phyloP scores from a whole-genome alignment of 2,329 filamentous ascomycete genomes.

The Beauveria asiatica region DNA sequence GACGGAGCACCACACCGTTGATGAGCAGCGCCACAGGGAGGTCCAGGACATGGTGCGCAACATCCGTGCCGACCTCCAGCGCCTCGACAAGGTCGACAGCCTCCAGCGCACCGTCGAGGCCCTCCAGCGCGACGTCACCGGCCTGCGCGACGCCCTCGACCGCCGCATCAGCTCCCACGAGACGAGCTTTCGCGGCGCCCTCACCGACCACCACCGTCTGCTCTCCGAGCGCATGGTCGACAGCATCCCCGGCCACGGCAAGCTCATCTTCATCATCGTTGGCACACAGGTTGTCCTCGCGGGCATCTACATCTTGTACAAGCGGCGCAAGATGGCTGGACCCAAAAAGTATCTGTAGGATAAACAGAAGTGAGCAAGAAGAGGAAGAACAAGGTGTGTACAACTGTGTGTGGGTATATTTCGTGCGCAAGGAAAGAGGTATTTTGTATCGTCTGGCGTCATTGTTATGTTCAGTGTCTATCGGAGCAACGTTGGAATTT shows the following conservation, averaged over 20 bases:
- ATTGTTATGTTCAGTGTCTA: not conserved
- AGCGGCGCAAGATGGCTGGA: slow-evolving; percentile 62
- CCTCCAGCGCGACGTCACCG: slow-evolving; percentile 44
- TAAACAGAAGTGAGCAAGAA: not conserved
- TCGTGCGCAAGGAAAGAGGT: not conserved
- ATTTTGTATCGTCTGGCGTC: not conserved
- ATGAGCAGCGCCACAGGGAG: slow-evolving; percentile 50
- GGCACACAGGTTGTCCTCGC: slow-evolving; percentile 65
- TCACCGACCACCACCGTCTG: slow-evolving; percentile 41
- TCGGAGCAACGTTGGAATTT: not conserved
- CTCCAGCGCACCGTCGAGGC: slow-evolving; percentile 34
- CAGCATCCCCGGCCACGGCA: slow-evolving; percentile 40
- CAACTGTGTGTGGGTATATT: not conserved
- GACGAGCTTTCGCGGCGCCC: slow-evolving; percentile 42
- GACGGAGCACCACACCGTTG: slow-evolving; percentile 38
- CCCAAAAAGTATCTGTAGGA: slow-evolving; percentile 86
- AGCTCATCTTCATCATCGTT: slow-evolving; percentile 61
- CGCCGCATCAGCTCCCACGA: slow-evolving; percentile 43
- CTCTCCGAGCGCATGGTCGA: slow-evolving; percentile 41
- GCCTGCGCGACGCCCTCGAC: slow-evolving; percentile 46
- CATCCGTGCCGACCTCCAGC: slow-evolving; percentile 35
- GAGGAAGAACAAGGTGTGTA: not conserved
- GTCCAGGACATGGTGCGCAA: slow-evolving; percentile 38
- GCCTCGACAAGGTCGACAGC: slow-evolving; percentile 36
- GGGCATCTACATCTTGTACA: slow-evolving; percentile 66